These are phyloP conservation scores for Martensiomyces pterosporus DNA, from an alignment of 192 early-diverging fungal species.

Conservation along the genomic window DNA sequence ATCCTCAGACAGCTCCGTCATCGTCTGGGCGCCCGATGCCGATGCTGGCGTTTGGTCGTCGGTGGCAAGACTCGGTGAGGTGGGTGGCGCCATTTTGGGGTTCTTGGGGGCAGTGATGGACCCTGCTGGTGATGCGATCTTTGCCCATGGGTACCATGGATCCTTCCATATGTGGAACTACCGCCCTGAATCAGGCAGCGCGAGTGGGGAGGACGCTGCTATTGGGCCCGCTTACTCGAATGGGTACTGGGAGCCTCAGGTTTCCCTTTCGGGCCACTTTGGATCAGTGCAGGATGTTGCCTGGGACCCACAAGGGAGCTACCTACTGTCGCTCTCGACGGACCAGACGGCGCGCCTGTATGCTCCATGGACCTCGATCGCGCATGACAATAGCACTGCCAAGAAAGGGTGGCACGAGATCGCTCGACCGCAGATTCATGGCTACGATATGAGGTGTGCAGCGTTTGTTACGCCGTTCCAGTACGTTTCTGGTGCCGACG, in stretches of 20 bases:
- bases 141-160: conserved; percentile 79
- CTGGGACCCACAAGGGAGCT: conserved; percentile 76
- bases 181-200: conserved; percentile 46
- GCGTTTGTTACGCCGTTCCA: conserved; percentile 68
- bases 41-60: conserved; percentile 81
- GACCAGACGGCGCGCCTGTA: conserved; percentile 90
- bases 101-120: conserved; percentile 76
- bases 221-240: too few species aligned
- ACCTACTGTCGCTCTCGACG: conserved; percentile 69
- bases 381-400: conserved; percentile 13
- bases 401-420: conserved; percentile 83
- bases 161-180: conserved; percentile 77
- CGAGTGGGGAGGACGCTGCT: too few species aligned
- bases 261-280: conserved; percentile 80
- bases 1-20: conserved; percentile 87
- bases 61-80: conserved; percentile 80
- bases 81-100: conserved; percentile 76
- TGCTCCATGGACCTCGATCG: conserved; percentile 66
- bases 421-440: conserved; percentile 93
- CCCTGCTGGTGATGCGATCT: conserved; percentile 58
- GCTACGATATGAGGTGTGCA: conserved; percentile 87
- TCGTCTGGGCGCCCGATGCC: conserved; percentile 82
- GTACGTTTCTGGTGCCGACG: conserved; percentile 89
- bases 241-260: conserved; percentile 62
- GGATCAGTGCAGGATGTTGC: conserved; percentile 69